Base-by-base conservation (phyloP, 2,329 filamentous ascomycete genomes). In the Hypomyces perniciosus region DNA sequence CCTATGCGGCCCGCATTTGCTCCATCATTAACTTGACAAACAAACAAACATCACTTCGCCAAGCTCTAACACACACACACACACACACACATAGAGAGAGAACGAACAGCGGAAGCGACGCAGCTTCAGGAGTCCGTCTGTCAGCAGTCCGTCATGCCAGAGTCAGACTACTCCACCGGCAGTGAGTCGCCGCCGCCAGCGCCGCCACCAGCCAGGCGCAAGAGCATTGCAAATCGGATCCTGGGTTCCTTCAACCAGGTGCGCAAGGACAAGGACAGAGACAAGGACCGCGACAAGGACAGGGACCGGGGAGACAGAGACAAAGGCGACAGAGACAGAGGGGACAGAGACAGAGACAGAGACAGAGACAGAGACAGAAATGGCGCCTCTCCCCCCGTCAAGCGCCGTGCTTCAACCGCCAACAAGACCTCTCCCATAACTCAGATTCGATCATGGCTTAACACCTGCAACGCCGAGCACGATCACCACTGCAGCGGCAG, bases 371-470 rank as follows among this genome's bases (percentile, higher is more conserved):
- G 42, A 31, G 20, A 50, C 46, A 39, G 46, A 44, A 43, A 35
- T 51, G 39, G 33, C 28, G 9, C 27, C 26, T 38, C 38, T 3
- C 42, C 33, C 8, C 53, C 48, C 20, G 56, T 64, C 29, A 58
- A 59, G 44, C 59, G 67, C 13, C 65, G 66, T 13, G 55, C 65
- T 6, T 69, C 68, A 12, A 58, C 62, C 41, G 61, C 61, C 39
- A 56, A 62, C 46, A 62, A 64, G 30, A 31, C 52, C n/a, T 69
- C 65, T 8, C 71, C 71, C 13, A 58, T 72, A 34, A 61, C 61
- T 43, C 68, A 68, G 44, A 65, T 74, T 45, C 66, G 67, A 43
- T 66, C 72, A 40, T 74, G 72, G 72, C 65, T 74, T 33, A 69
- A 74, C 50, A 63, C 63, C 9, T 74, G 72, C 57, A 71, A 70